Conservation (phyloP, 2,329 filamentous ascomycete genomes). For the Chaetomiaceae sp. region DNA sequence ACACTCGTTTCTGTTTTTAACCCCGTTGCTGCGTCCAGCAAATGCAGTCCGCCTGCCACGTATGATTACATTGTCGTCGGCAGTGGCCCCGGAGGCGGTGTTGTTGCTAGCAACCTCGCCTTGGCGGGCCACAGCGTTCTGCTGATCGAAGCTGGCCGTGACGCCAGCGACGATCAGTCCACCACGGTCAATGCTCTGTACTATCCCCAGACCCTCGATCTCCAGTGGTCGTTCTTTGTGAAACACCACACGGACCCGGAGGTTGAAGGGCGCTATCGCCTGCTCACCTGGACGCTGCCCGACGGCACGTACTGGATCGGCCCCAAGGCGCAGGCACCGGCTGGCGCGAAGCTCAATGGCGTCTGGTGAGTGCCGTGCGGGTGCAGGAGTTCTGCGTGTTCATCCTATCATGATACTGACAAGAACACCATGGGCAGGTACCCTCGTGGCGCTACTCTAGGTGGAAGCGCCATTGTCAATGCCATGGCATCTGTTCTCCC, state of each 20-base stretch:
- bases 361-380: conserved; percentile 24
- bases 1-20: conserved; percentile 9
- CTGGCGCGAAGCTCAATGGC: conserved; percentile 28
- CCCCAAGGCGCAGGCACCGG: conserved; percentile 25
- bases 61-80: conserved; percentile 52
- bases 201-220: conserved; percentile 41
- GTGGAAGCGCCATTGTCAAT: conserved; percentile 35
- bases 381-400: neutral
- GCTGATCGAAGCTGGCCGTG: conserved; percentile 51
- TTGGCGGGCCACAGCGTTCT: conserved; percentile 48
- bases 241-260: conserved; percentile 48
- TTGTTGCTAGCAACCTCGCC: conserved; percentile 48
- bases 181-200: conserved; percentile 44
- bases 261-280: conserved; percentile 43
- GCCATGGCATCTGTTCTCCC: conserved; percentile 33
- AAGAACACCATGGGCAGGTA: conserved; percentile 25
- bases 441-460: conserved; percentile 36
- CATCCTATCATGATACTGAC: neutral
- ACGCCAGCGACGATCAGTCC: conserved; percentile 41
- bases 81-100: conserved; percentile 49
- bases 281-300: conserved; percentile 46
- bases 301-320: conserved; percentile 29
- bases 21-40: neutral
- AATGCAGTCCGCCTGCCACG: neutral
- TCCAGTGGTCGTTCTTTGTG: conserved; percentile 55